Evolutionary conservation across 305 asterid genomes (phyloP).

Genomic region (Fraxinus nigra): DNA sequence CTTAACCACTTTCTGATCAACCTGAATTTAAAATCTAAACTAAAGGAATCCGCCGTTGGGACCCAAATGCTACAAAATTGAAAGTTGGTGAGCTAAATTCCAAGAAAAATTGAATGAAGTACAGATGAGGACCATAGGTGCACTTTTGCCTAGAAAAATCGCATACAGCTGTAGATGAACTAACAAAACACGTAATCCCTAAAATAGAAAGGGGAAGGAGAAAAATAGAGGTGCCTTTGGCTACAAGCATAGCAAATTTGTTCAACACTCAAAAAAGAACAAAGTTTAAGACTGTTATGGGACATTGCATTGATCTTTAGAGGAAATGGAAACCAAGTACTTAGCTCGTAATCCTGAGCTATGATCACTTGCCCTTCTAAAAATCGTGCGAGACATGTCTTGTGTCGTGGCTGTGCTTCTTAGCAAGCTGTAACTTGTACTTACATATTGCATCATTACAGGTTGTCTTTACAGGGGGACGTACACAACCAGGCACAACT

Average conservation of each 20-base stretch:
- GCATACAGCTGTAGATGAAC: background rate
- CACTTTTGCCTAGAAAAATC: background rate
- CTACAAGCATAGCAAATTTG: background rate
- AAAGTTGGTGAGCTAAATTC: background rate
- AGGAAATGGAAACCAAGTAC: background rate
- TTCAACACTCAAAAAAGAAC: background rate
- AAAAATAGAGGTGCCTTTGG: background rate
- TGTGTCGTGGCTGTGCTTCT: background rate
- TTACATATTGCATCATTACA: slow-evolving; percentile 28
- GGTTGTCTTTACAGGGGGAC: slow-evolving; percentile 92
- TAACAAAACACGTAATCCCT: background rate
- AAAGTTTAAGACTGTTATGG: background rate
- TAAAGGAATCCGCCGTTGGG: background rate
- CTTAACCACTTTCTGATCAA: background rate
- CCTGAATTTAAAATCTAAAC: background rate
- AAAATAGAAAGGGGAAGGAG: background rate
- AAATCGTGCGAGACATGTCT: background rate
- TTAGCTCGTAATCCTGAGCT: background rate
- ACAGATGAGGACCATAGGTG: background rate
- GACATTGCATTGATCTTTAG: background rate
- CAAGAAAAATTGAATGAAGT: background rate
- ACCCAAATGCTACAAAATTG: background rate
- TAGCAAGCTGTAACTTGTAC: background rate
- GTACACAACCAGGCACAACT: slow-evolving; percentile 94
- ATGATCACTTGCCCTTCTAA: background rate